Conservation (phyloP, 768 basidiomycete genomes). For the Naematelia aurantialba region DNA sequence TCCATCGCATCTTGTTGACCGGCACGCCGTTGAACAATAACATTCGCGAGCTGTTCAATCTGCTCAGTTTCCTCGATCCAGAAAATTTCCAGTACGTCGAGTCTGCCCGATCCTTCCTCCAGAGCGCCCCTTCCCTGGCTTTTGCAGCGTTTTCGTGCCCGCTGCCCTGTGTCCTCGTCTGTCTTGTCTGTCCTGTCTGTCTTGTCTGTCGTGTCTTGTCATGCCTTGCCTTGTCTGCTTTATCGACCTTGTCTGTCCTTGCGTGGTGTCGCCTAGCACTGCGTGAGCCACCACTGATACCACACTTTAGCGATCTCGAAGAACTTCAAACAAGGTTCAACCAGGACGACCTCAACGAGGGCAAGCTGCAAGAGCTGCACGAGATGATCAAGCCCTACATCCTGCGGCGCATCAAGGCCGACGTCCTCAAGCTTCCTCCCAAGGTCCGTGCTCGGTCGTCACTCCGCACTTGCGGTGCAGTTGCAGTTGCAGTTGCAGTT, state of each 20-base stretch:
- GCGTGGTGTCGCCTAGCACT: not conserved
- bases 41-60: slow-evolving; percentile 89
- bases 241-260: not conserved
- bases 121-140: not conserved
- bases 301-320: slow-evolving; percentile 64
- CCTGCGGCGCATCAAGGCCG: slow-evolving; percentile 85
- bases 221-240: no score
- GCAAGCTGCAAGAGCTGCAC: slow-evolving; percentile 75
- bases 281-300: not conserved
- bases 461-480: not conserved
- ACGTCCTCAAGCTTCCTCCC: slow-evolving; percentile 78
- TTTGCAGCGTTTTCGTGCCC: no score
- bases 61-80: slow-evolving; percentile 80
- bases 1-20: slow-evolving; percentile 84
- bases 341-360: slow-evolving; percentile 67
- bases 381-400: slow-evolving; percentile 76
- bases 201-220: no score
- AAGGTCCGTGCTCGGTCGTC: slow-evolving; percentile 59
- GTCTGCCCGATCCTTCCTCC: not conserved
- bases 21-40: slow-evolving; percentile 98
- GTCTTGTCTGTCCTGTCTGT: no score
- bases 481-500: not conserved
- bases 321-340: slow-evolving; percentile 66
- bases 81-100: slow-evolving; percentile 37
- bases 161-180: no score